Evolutionary conservation across 441 rosid genomes (phyloP).

Genomic region (Kokia cookei): DNA sequence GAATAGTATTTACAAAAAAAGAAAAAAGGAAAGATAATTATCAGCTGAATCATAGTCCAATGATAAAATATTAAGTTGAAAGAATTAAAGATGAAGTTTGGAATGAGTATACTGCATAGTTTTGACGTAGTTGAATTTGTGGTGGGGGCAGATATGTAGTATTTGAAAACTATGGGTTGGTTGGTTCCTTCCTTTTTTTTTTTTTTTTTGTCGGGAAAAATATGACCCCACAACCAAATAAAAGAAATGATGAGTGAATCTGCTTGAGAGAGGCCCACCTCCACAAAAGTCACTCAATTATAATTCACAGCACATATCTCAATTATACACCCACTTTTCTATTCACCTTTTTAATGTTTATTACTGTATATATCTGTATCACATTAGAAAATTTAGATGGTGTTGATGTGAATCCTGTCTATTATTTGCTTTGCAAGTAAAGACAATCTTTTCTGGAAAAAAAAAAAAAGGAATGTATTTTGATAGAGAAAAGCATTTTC

Average conservation of each 20-base stretch:
- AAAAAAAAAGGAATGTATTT: no score
- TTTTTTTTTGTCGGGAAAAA: neutral
- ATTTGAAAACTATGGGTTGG: neutral
- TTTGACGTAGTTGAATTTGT: neutral
- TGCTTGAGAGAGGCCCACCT: neutral
- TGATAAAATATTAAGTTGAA: no score
- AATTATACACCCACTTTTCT: neutral
- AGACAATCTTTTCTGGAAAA: neutral
- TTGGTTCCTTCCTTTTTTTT: neutral
- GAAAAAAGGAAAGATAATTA: no score
- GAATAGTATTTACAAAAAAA: no score
- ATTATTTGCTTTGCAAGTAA: neutral
- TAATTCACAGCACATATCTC: neutral
- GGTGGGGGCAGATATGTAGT: neutral
- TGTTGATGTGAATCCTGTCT: neutral
- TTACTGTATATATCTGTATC: neutral
- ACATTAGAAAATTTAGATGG: neutral
- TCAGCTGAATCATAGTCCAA: no score
- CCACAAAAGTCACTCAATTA: neutral
- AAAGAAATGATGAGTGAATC: neutral
- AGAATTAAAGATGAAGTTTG: no score
- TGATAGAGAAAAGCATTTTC: neutral
- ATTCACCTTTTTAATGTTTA: neutral
- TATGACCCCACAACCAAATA: neutral
- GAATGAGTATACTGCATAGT: neutral